phyloP scores from a whole-genome alignment of 352 stramenopile genomes.

The Pythium folliculosum region DNA sequence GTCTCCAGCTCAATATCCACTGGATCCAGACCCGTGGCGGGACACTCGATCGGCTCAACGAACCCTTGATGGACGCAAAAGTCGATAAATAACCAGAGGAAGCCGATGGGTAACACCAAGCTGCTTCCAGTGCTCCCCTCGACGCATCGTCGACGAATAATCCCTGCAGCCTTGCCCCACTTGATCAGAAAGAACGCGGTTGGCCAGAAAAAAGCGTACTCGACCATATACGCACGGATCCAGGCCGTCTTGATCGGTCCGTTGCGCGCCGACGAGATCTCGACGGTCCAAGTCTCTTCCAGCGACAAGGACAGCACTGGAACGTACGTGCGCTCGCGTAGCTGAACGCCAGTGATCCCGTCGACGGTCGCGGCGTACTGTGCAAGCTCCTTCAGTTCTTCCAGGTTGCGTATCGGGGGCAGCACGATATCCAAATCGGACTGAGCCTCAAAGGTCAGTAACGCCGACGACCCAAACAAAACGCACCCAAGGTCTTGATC shows the following conservation, averaged over 20 bases:
- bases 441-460: conserved; percentile 77
- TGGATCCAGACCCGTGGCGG: background rate
- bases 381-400: conserved; percentile 18
- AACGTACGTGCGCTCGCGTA: conserved; percentile 40
- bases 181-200: conserved; percentile 71
- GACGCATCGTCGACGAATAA: conserved; percentile 60
- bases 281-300: conserved; percentile 57
- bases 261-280: conserved; percentile 56
- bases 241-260: conserved; percentile 73
- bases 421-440: conserved; percentile 78
- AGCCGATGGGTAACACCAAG: conserved; percentile 63
- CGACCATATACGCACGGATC: conserved; percentile 69
- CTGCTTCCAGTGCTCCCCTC: conserved; percentile 39
- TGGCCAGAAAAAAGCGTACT: conserved; percentile 76
- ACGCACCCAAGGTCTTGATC: conserved; percentile 34
- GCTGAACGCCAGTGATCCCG: conserved; percentile 3
- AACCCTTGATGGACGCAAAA: conserved; percentile 63
- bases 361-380: conserved; percentile 5
- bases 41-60: conserved; percentile 42
- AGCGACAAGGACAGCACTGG: conserved; percentile 67
- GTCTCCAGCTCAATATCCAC: conserved; percentile 53
- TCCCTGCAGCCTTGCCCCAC: conserved; percentile 68
- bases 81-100: conserved; percentile 73
- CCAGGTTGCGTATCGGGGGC: background rate
- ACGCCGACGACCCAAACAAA: conserved; percentile 68